Conservation (phyloP, 1,139 yeast species). For the Spathaspora sp. region DNA sequence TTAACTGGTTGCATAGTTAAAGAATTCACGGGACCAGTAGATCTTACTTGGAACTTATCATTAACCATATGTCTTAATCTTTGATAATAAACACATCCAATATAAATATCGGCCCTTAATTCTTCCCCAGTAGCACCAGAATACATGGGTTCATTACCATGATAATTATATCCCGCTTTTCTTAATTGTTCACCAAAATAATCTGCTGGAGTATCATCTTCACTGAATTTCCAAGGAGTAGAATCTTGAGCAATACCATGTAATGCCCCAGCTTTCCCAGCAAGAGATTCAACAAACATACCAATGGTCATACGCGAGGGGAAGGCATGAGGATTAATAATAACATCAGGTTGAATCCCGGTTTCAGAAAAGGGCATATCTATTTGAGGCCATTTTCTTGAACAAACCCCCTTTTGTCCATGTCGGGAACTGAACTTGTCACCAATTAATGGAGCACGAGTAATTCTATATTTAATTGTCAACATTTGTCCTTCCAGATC, state of each 20-base stretch:
- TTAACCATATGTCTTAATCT: conserved; percentile 99
- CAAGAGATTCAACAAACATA: conserved; percentile 97
- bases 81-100: conserved; percentile 97
- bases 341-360: conserved; percentile 96
- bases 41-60: conserved; percentile 98
- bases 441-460: conserved; percentile 94
- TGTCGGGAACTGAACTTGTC: conserved; percentile 98
- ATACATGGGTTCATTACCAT: conserved; percentile 98
- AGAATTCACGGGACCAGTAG: conserved; percentile 97
- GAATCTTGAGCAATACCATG: conserved; percentile 98
- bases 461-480: conserved; percentile 86
- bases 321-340: conserved; percentile 98
- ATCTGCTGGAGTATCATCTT: conserved; percentile 94
- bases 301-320: conserved; percentile 99
- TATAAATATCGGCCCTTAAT: conserved; percentile 89
- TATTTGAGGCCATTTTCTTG: conserved; percentile 95
- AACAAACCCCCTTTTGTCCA: conserved; percentile 99
- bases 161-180: conserved; percentile 91
- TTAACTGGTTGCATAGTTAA: conserved; percentile 99
- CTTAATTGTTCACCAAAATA: conserved; percentile 91
- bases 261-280: conserved; percentile 97
- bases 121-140: conserved; percentile 99
- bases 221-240: conserved; percentile 94
- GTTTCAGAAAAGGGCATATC: conserved; percentile 97
- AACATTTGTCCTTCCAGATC: conserved; percentile 81